Conservation (phyloP, 345 rosid genomes). For the Brassica juncea region DNA sequence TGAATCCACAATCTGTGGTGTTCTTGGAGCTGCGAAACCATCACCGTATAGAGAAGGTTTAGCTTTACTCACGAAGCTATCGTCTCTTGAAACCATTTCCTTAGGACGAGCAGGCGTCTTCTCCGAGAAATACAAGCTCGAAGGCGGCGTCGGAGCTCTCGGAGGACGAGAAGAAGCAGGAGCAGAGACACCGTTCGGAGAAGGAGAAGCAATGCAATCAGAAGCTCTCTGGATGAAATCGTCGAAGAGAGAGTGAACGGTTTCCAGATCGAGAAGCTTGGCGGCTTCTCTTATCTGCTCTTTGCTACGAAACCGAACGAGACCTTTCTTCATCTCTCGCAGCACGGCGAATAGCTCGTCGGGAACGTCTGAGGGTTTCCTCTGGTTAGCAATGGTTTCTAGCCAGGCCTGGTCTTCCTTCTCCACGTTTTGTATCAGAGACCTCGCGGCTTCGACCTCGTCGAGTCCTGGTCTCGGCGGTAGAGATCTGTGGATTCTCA, state of each 20-base stretch:
- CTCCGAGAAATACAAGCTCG: slow-evolving; percentile 36
- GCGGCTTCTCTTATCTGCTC: slow-evolving; percentile 78
- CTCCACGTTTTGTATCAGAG: slow-evolving; percentile 67
- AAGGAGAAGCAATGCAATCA: slow-evolving; percentile 58
- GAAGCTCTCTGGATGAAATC: slow-evolving; percentile 89
- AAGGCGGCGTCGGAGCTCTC: neutral
- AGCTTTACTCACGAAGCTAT: slow-evolving; percentile 66
- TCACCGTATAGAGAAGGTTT: slow-evolving; percentile 59
- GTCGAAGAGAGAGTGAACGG: slow-evolving; percentile 64
- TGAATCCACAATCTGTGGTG: slow-evolving; percentile 62
- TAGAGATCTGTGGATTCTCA: slow-evolving; percentile 82
- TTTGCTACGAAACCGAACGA: slow-evolving; percentile 58
- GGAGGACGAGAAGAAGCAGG: slow-evolving; percentile 17
- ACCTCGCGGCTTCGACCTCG: slow-evolving; percentile 78
- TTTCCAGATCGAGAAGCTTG: slow-evolving; percentile 81
- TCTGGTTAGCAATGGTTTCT: slow-evolving; percentile 64
- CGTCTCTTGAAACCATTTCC: slow-evolving; percentile 69
- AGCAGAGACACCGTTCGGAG: slow-evolving; percentile 36
- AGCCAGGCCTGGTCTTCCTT: slow-evolving; percentile 75
- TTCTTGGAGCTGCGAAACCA: slow-evolving; percentile 38
- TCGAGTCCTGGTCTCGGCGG: slow-evolving; percentile 80
- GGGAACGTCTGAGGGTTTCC: slow-evolving; percentile 58
- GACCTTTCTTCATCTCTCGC: slow-evolving; percentile 79
- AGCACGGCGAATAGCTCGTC: slow-evolving; percentile 71
- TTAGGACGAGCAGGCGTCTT: slow-evolving; percentile 42